Conservation (phyloP, 192 early-diverging fungal species). For the Linnemannia exigua region DNA sequence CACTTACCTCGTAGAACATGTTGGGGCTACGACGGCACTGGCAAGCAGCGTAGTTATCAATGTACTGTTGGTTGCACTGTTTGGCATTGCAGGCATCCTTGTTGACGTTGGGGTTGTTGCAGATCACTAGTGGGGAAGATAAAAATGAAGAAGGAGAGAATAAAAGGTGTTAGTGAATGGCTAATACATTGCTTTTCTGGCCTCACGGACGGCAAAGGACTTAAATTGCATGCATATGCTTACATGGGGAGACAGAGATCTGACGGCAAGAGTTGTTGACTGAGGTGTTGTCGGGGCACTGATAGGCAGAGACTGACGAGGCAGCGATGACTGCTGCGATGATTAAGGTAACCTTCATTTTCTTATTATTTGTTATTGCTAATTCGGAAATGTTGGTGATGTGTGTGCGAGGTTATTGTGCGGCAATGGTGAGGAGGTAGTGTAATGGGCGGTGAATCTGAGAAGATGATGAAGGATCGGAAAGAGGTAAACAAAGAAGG, state of each 20-base stretch:
- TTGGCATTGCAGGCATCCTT: slow-evolving; percentile 27
- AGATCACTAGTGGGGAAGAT: slow-evolving; percentile 6
- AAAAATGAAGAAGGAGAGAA: too few species aligned
- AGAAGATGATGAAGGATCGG: neutral
- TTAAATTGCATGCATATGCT: neutral
- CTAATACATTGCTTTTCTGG: too few species aligned
- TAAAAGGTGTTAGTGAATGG: too few species aligned
- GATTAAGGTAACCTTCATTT: slow-evolving; percentile 27
- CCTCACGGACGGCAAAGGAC: neutral
- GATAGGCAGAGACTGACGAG: slow-evolving; percentile 20
- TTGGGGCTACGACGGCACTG: slow-evolving; percentile 16
- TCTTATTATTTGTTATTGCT: too few species aligned
- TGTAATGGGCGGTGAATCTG: neutral
- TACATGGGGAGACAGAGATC: slow-evolving; percentile 28
- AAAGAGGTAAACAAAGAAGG: neutral
- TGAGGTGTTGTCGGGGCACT: slow-evolving; percentile 12
- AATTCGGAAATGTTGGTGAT: too few species aligned
- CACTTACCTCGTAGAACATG: slow-evolving; percentile 23
- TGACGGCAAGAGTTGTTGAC: slow-evolving; percentile 9
- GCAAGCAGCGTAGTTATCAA: slow-evolving; percentile 36
- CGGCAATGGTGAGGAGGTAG: neutral
- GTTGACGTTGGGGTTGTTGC: slow-evolving; percentile 28
- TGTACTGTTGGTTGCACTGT: slow-evolving; percentile 34
- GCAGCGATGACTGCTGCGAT: slow-evolving; percentile 11
- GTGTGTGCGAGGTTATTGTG: neutral